Evolutionary conservation across 148 eudicot species (phyloP), one percentile per base, ranked within the genome.

Genomic region (Amaranthus palmeri): DNA sequence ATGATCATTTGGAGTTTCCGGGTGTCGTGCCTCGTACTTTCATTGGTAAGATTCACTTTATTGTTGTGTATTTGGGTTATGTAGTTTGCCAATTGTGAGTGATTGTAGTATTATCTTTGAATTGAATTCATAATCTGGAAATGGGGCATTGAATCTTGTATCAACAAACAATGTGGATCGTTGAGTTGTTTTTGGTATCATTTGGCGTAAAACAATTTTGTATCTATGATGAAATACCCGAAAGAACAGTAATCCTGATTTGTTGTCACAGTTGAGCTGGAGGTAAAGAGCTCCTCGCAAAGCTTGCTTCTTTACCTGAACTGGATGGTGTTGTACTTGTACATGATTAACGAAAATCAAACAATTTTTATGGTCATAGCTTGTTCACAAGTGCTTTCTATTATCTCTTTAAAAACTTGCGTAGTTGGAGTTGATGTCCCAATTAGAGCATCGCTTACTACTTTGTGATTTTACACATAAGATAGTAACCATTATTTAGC

Each of bases 11-110:
- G 84, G 99, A 95, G 76, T 95, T 95, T 77, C 97, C 99, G 11
- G 99, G 99, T 81, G 99, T 92, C 50, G 99, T 95, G 54, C 96
- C 99, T 78, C 96, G 99, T 17, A 86, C 99, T 49, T 92, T 95
- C 76, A 77, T 90, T 70, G 99, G 99, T 90, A 82, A 58, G 83
- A 58, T 67, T 47, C 25, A 15, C 3, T 41, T 25, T 44, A 44
- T 36, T 15, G 3, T 25, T 58, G 0, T 13, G 49, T 62, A 42
- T 46, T 5, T 8, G 1, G 46, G 52, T 64, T 5, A 46, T 64
- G 51, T 14, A 13, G n/a, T n/a, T 64, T 64, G 44, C 51, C 10
- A 46, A 15, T 64, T 46, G 4, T 64, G 49, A 62, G 5, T 36
- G 4, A 45, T 13, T 46, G 4, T 3, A 6, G n/a, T 64, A 13